phyloP scores from a whole-genome alignment of 1,139 yeast species.

The Yamadazyma songkhlaensis region DNA sequence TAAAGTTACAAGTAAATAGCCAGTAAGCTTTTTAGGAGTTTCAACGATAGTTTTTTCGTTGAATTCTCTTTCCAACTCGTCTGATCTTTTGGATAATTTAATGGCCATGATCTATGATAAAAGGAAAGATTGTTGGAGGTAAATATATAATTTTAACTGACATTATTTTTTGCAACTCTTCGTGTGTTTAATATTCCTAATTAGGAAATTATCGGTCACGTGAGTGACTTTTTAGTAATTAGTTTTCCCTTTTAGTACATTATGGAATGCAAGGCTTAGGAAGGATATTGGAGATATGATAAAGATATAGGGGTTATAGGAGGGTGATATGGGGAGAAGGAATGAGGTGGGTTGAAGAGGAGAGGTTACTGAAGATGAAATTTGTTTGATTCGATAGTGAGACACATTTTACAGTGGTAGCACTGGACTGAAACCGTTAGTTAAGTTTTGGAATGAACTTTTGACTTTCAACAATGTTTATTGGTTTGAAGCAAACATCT shows the following conservation, averaged over 20 bases:
- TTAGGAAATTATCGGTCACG: constrained; percentile 3
- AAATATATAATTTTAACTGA: too few relatives aligned
- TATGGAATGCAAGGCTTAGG: background rate
- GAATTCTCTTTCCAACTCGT: constrained; percentile 1
- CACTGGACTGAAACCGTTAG: too few relatives aligned
- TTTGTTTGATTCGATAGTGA: too few relatives aligned
- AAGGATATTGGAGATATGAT: background rate
- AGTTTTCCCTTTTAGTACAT: background rate
- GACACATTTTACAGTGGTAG: too few relatives aligned
- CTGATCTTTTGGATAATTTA: constrained; percentile 1
- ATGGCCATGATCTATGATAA: constrained; percentile 1
- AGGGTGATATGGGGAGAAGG: too few relatives aligned
- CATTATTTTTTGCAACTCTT: constrained; percentile 2
- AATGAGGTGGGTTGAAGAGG: too few relatives aligned
- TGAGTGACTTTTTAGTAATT: background rate
- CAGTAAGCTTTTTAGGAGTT: background rate
- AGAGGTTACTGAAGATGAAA: too few relatives aligned
- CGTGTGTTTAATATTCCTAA: constrained; percentile 2
- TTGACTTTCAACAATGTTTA: too few relatives aligned
- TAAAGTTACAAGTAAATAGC: constrained; percentile 11
- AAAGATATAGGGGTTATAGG: too few relatives aligned
- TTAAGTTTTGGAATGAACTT: too few relatives aligned
- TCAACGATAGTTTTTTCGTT: background rate
- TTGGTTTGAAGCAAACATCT: too few relatives aligned
- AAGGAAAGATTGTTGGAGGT: background rate